These are phyloP conservation scores for Lasiosphaeria miniovina DNA, from an alignment of 495 filamentous ascomycete genomes.

Conservation along the genomic window DNA sequence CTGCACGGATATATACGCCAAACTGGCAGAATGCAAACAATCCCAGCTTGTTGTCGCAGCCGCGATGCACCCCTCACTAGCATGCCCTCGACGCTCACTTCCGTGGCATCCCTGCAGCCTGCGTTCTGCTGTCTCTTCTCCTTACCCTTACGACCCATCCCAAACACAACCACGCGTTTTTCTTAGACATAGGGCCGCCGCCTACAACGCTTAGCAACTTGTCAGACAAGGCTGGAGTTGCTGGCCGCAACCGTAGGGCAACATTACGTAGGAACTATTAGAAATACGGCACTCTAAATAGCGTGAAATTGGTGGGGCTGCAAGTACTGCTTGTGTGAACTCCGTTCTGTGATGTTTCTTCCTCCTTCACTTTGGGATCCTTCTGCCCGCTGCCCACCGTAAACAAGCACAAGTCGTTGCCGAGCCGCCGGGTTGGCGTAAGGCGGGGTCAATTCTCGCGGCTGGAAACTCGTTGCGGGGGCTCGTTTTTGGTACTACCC, in stretches of 20 bases:
- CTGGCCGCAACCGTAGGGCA: neutral
- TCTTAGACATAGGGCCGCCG: neutral
- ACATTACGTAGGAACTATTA: neutral
- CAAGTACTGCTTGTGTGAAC: neutral
- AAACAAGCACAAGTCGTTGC: neutral
- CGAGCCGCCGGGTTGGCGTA: neutral
- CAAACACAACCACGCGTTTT: neutral
- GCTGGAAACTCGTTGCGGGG: too few species aligned
- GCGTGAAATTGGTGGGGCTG: neutral
- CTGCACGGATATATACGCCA: slow-evolving; percentile 1
- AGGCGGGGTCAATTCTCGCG: neutral
- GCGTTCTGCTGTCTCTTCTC: neutral
- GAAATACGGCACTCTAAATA: slow-evolving; percentile 1
- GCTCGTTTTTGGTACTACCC: neutral
- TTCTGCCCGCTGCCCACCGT: too few species aligned
- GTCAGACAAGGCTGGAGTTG: neutral
- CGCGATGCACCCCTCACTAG: too few species aligned
- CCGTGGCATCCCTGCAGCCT: too few species aligned
- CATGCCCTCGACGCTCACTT: too few species aligned
- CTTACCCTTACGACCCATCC: neutral
- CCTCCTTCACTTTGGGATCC: too few species aligned
- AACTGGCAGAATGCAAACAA: too few species aligned
- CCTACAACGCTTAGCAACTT: neutral
- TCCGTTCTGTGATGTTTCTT: neutral
- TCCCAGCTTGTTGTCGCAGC: too few species aligned